Conservation (phyloP, 257 asterid species). For the Eucommia ulmoides region DNA sequence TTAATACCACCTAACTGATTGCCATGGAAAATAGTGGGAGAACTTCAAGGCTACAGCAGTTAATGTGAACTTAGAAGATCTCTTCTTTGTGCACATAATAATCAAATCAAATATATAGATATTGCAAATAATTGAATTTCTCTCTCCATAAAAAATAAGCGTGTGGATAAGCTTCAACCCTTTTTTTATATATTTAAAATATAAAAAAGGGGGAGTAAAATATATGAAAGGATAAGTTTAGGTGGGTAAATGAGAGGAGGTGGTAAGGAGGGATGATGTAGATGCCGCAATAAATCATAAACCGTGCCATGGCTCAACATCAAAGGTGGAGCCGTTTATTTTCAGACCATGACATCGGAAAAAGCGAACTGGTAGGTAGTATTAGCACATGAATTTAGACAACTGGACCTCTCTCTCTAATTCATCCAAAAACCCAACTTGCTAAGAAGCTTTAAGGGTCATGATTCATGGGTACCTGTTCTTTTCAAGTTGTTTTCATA, state of each 20-base stretch:
- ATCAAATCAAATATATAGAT: no score
- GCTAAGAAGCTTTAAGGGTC: conserved; percentile 21
- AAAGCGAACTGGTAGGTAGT: conserved; percentile 42
- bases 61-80: no score
- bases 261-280: conserved; percentile 24
- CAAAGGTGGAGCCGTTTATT: conserved; percentile 33
- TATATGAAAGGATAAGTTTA: conserved; percentile 11
- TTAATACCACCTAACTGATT: conserved; percentile 26
- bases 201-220: conserved; percentile 4
- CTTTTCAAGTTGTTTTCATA: conserved; percentile 13
- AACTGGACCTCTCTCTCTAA: conserved; percentile 27
- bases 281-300: conserved; percentile 21
- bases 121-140: no score
- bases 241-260: conserved; percentile 11
- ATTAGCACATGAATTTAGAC: conserved; percentile 29
- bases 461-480: conserved; percentile 29
- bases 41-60: no score
- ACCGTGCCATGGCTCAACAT: conserved; percentile 23
- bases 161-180: conserved; percentile 14
- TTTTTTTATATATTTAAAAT: background rate
- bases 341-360: conserved; percentile 24
- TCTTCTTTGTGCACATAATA: no score
- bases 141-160: background rate
- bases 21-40: conserved; percentile 20
- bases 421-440: conserved; percentile 26